Base-by-base conservation (phyloP, 768 basidiomycete genomes). In the Boletales sp. region DNA sequence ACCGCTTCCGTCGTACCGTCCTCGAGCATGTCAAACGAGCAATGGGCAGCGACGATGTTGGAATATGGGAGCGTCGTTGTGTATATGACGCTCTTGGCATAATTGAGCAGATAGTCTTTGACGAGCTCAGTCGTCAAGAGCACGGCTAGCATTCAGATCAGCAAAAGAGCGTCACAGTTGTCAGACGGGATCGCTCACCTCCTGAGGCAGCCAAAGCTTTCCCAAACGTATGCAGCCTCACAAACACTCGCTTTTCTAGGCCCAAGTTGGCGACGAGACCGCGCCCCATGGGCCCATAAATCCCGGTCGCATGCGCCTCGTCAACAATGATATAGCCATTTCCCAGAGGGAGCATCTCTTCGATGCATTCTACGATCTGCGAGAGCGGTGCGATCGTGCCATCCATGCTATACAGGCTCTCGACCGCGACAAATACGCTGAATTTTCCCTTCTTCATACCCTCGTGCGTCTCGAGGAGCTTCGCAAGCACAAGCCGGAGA, bases 371-470 rank as follows among this genome's bases (percentile, higher is more conserved):
- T 33, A 86, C 79, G 41, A 96, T 83, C 38, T 80, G 79, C 14
- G 46, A 46, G 28, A 98, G 72, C 0, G 92, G 93, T 0, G 87
- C 77, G 51, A 95, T 78, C 25, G 93, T 95, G 13, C 95, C 95
- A 57, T 98, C 95, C 95, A 98, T 98, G 49, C 86, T 90, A 58
- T 97, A 97, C 40, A 97, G 67, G 34, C 83, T 86, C 74, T 98
- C 95, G 8, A 96, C 84, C 0, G 90, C 84, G 12, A 98, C 67
- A 61, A 94, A 96, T 4, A 90, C 69, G 57, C 73, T 84, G 33
- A 55, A 54, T 25, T 69, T 64, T 0, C 80, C 82, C 0, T 57
- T 51, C 48, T 55, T 57, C 14, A 83, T 58, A 34, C 61, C 68
- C 0, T 65, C 61, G n/a, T 67, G 63, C 41, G 72, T 70, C 3